phyloP scores from a whole-genome alignment of 2,329 filamentous ascomycete genomes.

The Amauroascus verrucosus region DNA sequence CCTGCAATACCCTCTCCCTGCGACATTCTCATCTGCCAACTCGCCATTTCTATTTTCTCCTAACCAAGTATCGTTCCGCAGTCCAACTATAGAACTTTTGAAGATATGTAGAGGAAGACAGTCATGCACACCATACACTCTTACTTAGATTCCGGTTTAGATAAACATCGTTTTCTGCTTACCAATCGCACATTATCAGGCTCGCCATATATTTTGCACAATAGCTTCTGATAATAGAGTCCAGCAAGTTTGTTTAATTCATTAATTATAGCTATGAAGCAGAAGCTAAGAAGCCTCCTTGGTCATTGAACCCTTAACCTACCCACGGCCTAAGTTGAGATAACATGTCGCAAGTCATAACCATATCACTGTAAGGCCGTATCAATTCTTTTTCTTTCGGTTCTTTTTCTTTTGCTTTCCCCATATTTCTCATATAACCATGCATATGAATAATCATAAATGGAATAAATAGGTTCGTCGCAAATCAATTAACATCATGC shows the following conservation, averaged over 20 bases:
- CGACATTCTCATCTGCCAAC: no score
- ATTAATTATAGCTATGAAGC: neutral
- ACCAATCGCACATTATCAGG: no score
- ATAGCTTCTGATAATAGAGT: neutral
- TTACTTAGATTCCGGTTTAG: no score
- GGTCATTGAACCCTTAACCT: neutral
- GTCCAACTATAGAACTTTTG: no score
- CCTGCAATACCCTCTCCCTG: no score
- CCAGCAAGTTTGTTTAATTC: neutral
- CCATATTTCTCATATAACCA: neutral
- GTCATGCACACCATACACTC: no score
- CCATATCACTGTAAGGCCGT: neutral
- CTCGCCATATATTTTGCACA: neutral
- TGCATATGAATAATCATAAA: constrained; percentile 9
- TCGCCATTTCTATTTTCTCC: neutral
- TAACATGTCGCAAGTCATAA: neutral
- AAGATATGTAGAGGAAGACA: no score
- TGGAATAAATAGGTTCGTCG: neutral
- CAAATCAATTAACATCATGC: neutral
- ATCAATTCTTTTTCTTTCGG: neutral
- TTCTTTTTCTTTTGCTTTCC: neutral
- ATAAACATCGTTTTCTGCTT: no score
- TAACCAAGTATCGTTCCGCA: no score
- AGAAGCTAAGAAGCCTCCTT: neutral
- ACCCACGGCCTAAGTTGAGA: neutral